Evolutionary conservation across 345 rosid species (phyloP), one percentile per base, ranked within the genome.

Genomic region (Moricandia arvensis): DNA sequence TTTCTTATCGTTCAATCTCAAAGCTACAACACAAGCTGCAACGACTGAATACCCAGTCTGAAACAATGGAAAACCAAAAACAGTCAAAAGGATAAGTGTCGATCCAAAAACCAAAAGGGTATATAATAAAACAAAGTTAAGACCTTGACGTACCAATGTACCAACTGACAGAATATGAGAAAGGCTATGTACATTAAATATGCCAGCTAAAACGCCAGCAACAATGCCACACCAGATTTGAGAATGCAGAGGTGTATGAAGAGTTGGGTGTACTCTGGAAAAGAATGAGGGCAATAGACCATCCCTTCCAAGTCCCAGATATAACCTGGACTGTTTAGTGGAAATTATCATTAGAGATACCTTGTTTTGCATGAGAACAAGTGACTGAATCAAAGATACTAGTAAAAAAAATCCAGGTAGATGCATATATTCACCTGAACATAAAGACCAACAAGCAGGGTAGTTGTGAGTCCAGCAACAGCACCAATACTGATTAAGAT

Each of bases 31-130:
- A 71, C 91, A 90, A 34, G 98, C 97, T 38, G 98, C 90, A 80
- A 95, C 99, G 60, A 95, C 99, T 63, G 99, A 95, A 74, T 95
- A 95, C 64, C 98, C 97, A 27, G 97, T 95, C 99, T 95, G 90
- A 85, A 84, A 80, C 35, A n/a, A n/a, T n/a, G n/a, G n/a, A n/a
- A n/a, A n/a, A n/a, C n/a, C n/a, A n/a, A n/a, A n/a, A n/a, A n/a
- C n/a, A n/a, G n/a, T n/a, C n/a, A n/a, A n/a, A n/a, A n/a, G n/a
- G n/a, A n/a, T n/a, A n/a, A n/a, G n/a, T n/a, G n/a, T n/a, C n/a
- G n/a, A n/a, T n/a, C n/a, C n/a, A n/a, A 51, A 33, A 0, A 73
- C 26, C 49, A 35, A 71, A 63, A 70, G n/a, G n/a, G n/a, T n/a
- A n/a, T n/a, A n/a, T n/a, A n/a, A n/a, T n/a, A 77, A 57, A 31